phyloP scores from a whole-genome alignment of 73 alveolate species.

The Paraurostyla sp. region DNA sequence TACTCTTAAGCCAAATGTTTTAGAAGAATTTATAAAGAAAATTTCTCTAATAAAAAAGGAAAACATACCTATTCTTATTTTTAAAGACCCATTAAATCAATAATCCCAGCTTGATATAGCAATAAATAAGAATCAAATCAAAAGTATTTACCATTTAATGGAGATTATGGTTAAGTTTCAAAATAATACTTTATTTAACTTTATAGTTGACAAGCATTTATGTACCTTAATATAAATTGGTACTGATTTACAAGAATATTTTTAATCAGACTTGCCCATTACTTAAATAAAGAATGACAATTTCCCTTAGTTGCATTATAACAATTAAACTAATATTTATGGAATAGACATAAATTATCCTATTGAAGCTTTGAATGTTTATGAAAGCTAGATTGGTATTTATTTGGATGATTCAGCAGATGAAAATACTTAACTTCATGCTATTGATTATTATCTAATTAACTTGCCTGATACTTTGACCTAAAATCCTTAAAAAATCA shows the following conservation, averaged over 20 bases:
- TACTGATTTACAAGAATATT: background rate
- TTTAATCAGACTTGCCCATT: background rate
- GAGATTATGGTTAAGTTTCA: background rate
- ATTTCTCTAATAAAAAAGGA: background rate
- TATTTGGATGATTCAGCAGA: background rate
- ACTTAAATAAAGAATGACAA: background rate
- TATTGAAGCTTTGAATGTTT: too few relatives aligned
- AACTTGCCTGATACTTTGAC: conserved; percentile 16
- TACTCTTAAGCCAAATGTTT: background rate
- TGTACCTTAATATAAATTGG: background rate
- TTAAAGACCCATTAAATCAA: background rate
- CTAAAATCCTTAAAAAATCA: background rate
- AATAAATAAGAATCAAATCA: background rate
- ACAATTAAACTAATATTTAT: background rate
- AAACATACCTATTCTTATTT: background rate
- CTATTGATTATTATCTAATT: background rate
- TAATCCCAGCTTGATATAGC: background rate
- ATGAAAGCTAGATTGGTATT: background rate
- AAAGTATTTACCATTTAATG: background rate
- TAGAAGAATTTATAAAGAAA: background rate
- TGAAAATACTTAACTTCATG: background rate
- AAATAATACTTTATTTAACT: background rate
- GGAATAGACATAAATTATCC: background rate
- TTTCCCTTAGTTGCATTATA: background rate
- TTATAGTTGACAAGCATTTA: background rate